Evolutionary conservation across 2,329 filamentous ascomycete genomes (phyloP).

Genomic region (Myriosclerotinia duriaeana): DNA sequence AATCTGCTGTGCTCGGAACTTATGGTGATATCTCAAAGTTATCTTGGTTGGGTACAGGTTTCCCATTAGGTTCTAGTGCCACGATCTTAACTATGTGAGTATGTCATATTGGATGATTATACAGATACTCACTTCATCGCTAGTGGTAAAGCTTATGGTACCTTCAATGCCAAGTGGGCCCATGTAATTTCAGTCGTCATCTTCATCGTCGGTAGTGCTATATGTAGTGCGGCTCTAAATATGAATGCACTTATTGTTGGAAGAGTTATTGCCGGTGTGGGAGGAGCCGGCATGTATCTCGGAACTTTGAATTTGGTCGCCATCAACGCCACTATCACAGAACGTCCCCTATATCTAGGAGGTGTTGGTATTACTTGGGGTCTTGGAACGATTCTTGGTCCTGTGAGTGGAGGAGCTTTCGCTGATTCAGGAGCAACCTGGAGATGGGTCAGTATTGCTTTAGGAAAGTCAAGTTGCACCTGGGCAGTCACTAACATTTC

Average conservation of each 20-base stretch:
- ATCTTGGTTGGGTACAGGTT: slow-evolving; percentile 45
- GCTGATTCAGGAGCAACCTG: slow-evolving; percentile 35
- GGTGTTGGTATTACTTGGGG: slow-evolving; percentile 29
- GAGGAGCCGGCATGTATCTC: slow-evolving; percentile 46
- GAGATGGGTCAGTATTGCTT: slow-evolving; percentile 34
- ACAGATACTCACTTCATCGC: background rate
- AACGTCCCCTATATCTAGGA: slow-evolving; percentile 27
- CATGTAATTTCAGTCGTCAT: slow-evolving; percentile 29
- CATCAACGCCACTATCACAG: slow-evolving; percentile 23
- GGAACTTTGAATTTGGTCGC: slow-evolving; percentile 37
- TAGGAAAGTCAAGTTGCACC: background rate
- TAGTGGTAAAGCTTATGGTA: slow-evolving; percentile 28
- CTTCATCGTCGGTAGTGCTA: slow-evolving; percentile 35
- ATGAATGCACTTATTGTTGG: slow-evolving; percentile 48
- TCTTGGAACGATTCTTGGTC: slow-evolving; percentile 30
- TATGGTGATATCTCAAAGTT: slow-evolving; percentile 43
- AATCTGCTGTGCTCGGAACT: slow-evolving; percentile 43
- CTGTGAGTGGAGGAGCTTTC: slow-evolving; percentile 39
- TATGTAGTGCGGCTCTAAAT: slow-evolving; percentile 38
- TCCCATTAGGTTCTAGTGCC: slow-evolving; percentile 41
- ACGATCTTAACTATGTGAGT: slow-evolving; percentile 21
- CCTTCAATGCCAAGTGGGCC: slow-evolving; percentile 35
- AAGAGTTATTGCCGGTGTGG: slow-evolving; percentile 45
- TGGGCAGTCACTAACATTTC: slow-evolving; percentile 1
- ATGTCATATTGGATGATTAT: background rate